Percentiles rank a stretch among this genome's conserved stretches.
Evolutionary conservation across 108 stramenopile species (phyloP).

Genomic region (Epithemia pelagica): DNA sequence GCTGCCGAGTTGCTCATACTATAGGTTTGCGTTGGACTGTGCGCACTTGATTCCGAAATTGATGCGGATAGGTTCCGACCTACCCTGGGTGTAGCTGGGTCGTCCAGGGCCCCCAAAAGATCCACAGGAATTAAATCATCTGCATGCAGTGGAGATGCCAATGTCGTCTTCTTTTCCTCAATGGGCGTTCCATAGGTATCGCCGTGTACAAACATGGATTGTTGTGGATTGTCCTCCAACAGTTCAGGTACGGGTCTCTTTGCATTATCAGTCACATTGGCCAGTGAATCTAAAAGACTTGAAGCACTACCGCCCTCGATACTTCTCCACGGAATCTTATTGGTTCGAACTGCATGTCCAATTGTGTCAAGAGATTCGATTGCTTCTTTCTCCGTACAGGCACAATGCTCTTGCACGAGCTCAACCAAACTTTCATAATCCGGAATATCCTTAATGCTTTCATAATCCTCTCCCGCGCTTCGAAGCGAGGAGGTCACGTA

Average conservation of each 20-base stretch:
- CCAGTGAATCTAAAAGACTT: no score
- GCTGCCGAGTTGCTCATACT: constrained; percentile 2
- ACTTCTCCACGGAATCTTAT: constrained; percentile 9
- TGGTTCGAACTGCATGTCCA: constrained; percentile 32
- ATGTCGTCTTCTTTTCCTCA: neutral
- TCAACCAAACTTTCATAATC: constrained; percentile 65
- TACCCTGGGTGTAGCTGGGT: neutral
- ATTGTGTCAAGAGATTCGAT: constrained; percentile 38
- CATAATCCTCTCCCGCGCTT: constrained; percentile 13
- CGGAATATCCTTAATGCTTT: constrained; percentile 18
- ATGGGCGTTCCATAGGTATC: neutral
- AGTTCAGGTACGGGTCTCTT: neutral
- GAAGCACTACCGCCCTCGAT: neutral
- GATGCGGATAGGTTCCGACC: neutral
- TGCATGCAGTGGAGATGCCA: constrained; percentile 29
- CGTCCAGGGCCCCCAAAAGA: constrained; percentile 41
- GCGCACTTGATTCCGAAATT: neutral
- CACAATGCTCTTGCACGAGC: constrained; percentile 63
- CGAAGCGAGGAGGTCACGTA: constrained; percentile 59
- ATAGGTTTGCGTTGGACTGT: neutral
- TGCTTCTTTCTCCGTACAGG: constrained; percentile 30
- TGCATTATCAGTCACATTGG: neutral
- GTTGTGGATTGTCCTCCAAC: neutral
- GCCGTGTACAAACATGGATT: neutral
- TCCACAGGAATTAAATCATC: constrained; percentile 50